These are phyloP conservation scores for Malus orientalis DNA, from an alignment of 306 rosid genomes.

Conservation along the genomic window DNA sequence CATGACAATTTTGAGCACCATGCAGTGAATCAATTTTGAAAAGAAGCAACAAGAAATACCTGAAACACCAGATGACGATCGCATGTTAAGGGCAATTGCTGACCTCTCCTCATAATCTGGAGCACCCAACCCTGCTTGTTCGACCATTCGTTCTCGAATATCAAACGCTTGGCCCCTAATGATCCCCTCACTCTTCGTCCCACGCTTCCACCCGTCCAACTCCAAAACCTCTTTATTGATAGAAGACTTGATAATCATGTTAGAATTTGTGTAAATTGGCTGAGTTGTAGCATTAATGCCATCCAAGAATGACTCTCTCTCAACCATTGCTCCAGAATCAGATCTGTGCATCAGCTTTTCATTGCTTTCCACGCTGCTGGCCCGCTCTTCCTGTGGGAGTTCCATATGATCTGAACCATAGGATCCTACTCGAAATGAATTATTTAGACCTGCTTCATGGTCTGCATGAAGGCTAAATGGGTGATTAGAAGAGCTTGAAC, in stretches of 20 bases:
- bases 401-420: slow-evolving; percentile 34
- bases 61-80: slow-evolving; percentile 25
- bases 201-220: slow-evolving; percentile 23
- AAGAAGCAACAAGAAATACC: slow-evolving; percentile 14
- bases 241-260: slow-evolving; percentile 20
- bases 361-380: slow-evolving; percentile 22
- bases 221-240: slow-evolving; percentile 24
- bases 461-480: slow-evolving; percentile 29
- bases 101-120: slow-evolving; percentile 29
- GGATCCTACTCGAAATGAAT: slow-evolving; percentile 30
- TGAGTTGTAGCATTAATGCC: slow-evolving; percentile 23
- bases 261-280: slow-evolving; percentile 19
- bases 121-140: slow-evolving; percentile 28
- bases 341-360: slow-evolving; percentile 26
- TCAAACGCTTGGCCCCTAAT: slow-evolving; percentile 24
- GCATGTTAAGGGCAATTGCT: slow-evolving; percentile 27
- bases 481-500: slow-evolving; percentile 27
- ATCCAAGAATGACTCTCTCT: slow-evolving; percentile 23
- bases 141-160: slow-evolving; percentile 31
- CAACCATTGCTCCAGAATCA: slow-evolving; percentile 21
- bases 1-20: background rate
- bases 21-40: background rate
- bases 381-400: slow-evolving; percentile 21
- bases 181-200: slow-evolving; percentile 28
- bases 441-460: slow-evolving; percentile 31